These are phyloP conservation scores for Protostelium mycophagum DNA, from an alignment of 78 protist genomes.

Conservation along the genomic window DNA sequence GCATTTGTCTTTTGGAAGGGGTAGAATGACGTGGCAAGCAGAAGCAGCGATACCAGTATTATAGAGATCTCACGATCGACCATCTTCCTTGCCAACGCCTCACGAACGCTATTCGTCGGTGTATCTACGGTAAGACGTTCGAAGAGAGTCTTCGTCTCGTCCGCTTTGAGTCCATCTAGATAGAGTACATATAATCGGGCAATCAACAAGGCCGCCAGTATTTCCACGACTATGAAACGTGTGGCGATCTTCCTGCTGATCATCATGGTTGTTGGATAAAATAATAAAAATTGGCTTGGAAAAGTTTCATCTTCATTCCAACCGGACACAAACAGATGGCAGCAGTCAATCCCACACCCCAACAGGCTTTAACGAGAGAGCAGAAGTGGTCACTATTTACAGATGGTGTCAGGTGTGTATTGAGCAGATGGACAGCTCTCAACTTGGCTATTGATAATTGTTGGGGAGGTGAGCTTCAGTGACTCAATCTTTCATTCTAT, in stretches of 20 bases:
- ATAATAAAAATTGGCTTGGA: too few relatives aligned
- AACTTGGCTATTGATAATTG: background rate
- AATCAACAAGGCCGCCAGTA: background rate
- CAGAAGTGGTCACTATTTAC: background rate
- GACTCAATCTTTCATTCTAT: too few relatives aligned
- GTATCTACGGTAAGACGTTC: background rate
- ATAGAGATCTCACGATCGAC: background rate
- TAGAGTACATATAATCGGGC: background rate
- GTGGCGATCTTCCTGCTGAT: background rate
- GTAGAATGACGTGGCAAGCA: background rate
- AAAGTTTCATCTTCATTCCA: too few relatives aligned
- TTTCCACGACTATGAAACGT: background rate
- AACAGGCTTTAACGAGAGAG: background rate
- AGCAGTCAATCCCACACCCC: too few relatives aligned
- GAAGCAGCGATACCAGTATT: background rate
- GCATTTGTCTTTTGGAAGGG: background rate
- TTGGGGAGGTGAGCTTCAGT: background rate
- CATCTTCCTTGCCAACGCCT: background rate
- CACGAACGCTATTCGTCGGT: background rate
- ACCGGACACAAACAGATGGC: too few relatives aligned
- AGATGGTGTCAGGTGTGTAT: background rate
- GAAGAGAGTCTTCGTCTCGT: background rate
- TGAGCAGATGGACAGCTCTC: background rate
- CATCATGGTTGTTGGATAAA: too few relatives aligned
- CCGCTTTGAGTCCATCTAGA: background rate